phyloP scores from a whole-genome alignment of 2,329 filamentous ascomycete species.

The Clonostachys sp. region DNA sequence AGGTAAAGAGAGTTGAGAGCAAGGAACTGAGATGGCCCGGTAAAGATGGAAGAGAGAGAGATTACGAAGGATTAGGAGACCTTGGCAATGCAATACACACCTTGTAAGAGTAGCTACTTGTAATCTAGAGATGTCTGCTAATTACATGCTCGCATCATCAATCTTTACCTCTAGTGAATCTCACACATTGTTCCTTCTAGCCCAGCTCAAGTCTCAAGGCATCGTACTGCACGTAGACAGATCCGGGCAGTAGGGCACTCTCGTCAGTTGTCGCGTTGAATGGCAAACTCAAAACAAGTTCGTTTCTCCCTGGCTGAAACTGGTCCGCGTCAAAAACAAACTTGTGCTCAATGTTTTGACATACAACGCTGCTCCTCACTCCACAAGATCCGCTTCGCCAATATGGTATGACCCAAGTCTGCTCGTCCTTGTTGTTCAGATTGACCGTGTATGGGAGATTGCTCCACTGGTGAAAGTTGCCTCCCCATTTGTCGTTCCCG shows the following conservation, averaged over 20 bases:
- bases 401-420: constrained; percentile 53
- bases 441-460: constrained; percentile 44
- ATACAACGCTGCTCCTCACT: constrained; percentile 53
- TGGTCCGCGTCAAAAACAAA: constrained; percentile 47
- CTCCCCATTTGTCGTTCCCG: constrained; percentile 44
- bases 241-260: constrained; percentile 47
- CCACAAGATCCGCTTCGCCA: constrained; percentile 44
- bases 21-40: no score
- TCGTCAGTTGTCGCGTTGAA: constrained; percentile 55
- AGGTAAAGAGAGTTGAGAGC: no score
- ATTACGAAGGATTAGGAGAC: no score
- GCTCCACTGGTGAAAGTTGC: constrained; percentile 24
- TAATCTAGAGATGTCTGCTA: no score
- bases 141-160: no score
- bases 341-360: constrained; percentile 58
- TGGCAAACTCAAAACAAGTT: constrained; percentile 52
- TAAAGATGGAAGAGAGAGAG: no score
- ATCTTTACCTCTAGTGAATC: no score
- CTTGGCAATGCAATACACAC: no score
- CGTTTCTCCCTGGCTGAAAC: constrained; percentile 46
- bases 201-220: constrained; percentile 53
- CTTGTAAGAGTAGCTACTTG: no score
- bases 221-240: constrained; percentile 62
- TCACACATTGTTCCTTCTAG: no score
- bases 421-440: constrained; percentile 32